These are phyloP conservation scores for Alternaria ventricosa DNA, from an alignment of 2,329 filamentous ascomycete species.

Conservation along the genomic window DNA sequence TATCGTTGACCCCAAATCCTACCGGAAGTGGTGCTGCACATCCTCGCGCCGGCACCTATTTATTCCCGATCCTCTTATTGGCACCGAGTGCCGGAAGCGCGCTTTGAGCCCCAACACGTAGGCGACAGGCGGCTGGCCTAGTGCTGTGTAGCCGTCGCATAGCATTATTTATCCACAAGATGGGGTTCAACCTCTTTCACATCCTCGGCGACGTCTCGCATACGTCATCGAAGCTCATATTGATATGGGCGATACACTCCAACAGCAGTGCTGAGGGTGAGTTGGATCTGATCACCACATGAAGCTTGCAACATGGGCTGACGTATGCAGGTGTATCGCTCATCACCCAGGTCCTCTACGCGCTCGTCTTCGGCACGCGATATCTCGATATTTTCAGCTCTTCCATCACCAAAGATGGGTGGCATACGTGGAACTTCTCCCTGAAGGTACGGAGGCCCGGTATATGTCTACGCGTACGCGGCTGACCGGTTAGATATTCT, in stretches of 20 bases:
- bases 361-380: constrained; percentile 81
- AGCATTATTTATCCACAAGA: constrained; percentile 17
- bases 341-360: constrained; percentile 88
- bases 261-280: constrained; percentile 85
- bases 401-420: constrained; percentile 47
- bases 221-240: constrained; percentile 83
- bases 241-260: constrained; percentile 87
- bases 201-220: constrained; percentile 85
- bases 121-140: constrained; percentile 28
- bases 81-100: constrained; percentile 3
- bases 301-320: not conserved
- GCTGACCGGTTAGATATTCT: constrained; percentile 66
- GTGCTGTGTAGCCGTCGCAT: constrained; percentile 32
- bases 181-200: constrained; percentile 66
- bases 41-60: not conserved
- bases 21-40: not conserved
- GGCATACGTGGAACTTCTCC: constrained; percentile 65
- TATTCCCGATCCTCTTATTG: not conserved
- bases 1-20: not conserved
- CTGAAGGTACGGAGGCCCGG: constrained; percentile 64
- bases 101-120: constrained; percentile 4
- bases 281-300: not conserved
- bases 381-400: constrained; percentile 80
- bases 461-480: not conserved
- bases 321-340: constrained; percentile 74